Evolutionary conservation across 306 rosid species (phyloP).

Genomic region (Arachis hypogaea): DNA sequence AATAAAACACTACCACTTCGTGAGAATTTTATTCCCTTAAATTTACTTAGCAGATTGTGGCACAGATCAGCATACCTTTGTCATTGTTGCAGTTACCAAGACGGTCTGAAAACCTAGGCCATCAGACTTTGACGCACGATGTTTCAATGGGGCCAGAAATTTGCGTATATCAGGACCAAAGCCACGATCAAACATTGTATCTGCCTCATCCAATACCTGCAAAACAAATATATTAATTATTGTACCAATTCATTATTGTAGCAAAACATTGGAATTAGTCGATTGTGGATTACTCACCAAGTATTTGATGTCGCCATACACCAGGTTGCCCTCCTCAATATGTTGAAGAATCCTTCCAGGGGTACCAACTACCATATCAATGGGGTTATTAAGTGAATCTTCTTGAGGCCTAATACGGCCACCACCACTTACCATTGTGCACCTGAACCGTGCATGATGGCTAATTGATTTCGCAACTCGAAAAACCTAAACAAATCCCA

Average conservation of each 20-base stretch:
- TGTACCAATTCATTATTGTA: constrained; percentile 3
- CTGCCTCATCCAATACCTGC: constrained; percentile 97
- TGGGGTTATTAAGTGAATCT: constrained; percentile 80
- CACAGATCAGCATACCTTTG: constrained; percentile 57
- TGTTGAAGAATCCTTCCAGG: constrained; percentile 97
- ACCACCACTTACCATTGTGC: constrained; percentile 95
- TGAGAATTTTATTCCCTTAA: constrained; percentile 8
- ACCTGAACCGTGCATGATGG: constrained; percentile 89
- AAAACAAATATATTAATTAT: constrained; percentile 36
- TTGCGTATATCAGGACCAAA: constrained; percentile 97
- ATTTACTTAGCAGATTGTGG: constrained; percentile 33
- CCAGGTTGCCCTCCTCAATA: constrained; percentile 91
- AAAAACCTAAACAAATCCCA: constrained; percentile 65
- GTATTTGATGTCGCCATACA: constrained; percentile 88
- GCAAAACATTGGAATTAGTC: constrained; percentile 3
- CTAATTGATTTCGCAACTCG: constrained; percentile 89
- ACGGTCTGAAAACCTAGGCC: constrained; percentile 84
- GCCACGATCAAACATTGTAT: constrained; percentile 97
- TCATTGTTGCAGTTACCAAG: constrained; percentile 96
- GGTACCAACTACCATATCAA: constrained; percentile 93
- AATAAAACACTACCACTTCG: constrained; percentile 25
- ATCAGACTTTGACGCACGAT: constrained; percentile 68
- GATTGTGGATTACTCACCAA: constrained; percentile 54
- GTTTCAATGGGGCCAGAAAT: constrained; percentile 74
- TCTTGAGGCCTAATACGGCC: constrained; percentile 91